Evolutionary conservation across 2,329 filamentous ascomycete species (phyloP), one percentile per base, ranked within the genome.

Genomic region (Graphilbum fragrans): DNA sequence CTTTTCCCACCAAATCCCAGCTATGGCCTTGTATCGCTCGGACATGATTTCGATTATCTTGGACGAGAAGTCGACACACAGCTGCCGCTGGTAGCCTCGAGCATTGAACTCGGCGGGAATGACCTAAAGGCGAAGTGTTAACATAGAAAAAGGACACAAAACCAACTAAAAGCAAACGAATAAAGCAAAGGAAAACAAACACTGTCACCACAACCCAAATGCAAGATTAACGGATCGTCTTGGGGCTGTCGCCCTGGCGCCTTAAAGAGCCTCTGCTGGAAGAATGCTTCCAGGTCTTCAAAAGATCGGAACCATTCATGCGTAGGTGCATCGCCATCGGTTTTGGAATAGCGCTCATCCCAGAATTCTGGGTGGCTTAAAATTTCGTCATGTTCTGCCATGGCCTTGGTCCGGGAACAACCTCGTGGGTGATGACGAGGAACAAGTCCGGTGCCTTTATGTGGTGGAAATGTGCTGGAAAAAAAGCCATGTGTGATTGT

Each of bases 151-250:
- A 37, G 23, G n/a, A 58, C 60, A 10, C 16, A 32, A 10, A 32
- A 32, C 9, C n/a, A 22, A 11, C 31, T 9, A 9, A 33, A 4
- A 11, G 3, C 17, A 11, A 18, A 25, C 20, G 36, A 16, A 27
- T 18, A 31, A 31, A 5, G 42, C 36, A 25, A 16, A 58, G 60
- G 18, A 52, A 74, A 12, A 41, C 39, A 20, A 20, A 41, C 72
- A 53, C 72, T 77, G 48, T 77, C 70, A 8, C 73, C 73, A 9
- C 65, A 74, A 0, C 72, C 73, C 5, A 77, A 56, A 53, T 77
- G 72, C 14, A 77, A 50, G n/a, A 77, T 65, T 11, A 53, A 45
- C 1, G 66, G 66, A 16, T 57, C 50, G n/a, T 55, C 50, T 0
- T 55, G 47, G 0, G 60, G 45, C 10, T 45, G 45, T 16, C 52